Percentiles rank a stretch among this genome's conserved stretches.
Evolutionary conservation across 2,329 filamentous ascomycete genomes (phyloP).

Genomic region (Aspergillus sp.): DNA sequence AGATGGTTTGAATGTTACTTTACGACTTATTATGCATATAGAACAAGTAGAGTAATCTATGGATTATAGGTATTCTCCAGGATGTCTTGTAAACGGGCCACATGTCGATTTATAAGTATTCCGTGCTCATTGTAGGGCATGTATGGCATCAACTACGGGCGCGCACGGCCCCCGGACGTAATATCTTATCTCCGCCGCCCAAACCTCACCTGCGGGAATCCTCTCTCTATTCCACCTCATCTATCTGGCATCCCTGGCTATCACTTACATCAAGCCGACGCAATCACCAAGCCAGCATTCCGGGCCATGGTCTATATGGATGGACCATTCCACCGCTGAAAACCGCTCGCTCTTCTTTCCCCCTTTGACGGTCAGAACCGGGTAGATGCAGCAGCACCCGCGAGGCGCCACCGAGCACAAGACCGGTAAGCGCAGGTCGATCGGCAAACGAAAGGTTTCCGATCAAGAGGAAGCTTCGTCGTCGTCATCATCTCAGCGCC

Average conservation of each 20-base stretch:
- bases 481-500: constrained; percentile 10
- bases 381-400: constrained; percentile 37
- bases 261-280: constrained; percentile 1
- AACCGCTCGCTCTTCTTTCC: constrained; percentile 1
- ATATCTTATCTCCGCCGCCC: constrained; percentile 24
- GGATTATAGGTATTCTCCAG: no score
- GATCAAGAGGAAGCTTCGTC: constrained; percentile 21
- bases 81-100: no score
- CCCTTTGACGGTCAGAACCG: constrained; percentile 23
- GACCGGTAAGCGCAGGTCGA: constrained; percentile 37
- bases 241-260: not conserved
- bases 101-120: no score
- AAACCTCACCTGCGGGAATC: constrained; percentile 9
- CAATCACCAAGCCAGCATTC: not conserved
- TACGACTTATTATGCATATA: no score
- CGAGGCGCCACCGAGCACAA: constrained; percentile 31
- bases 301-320: constrained; percentile 13
- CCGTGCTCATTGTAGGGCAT: not conserved
- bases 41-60: no score
- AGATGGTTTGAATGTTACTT: no score
- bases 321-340: constrained; percentile 15
- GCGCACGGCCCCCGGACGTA: constrained; percentile 9
- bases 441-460: constrained; percentile 35
- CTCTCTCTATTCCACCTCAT: constrained; percentile 4
- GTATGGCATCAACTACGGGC: not conserved